phyloP scores from a whole-genome alignment of 2,329 filamentous ascomycete genomes.

The Macroventuria anomochaeta region DNA sequence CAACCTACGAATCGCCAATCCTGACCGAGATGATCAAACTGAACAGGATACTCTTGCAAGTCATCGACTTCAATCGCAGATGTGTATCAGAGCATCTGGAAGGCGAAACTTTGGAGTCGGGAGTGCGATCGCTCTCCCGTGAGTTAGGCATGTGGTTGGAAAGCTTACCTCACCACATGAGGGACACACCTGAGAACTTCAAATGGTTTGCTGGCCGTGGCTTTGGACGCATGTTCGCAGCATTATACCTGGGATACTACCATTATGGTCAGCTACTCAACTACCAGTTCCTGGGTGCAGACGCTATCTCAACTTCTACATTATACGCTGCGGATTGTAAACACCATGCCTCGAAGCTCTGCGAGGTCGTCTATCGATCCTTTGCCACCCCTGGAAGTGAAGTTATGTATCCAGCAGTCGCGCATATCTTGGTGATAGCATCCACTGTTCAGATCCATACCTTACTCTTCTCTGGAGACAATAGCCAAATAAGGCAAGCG shows the following conservation, averaged over 20 bases:
- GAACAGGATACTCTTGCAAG: conserved; percentile 28
- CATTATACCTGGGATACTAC: conserved; percentile 34
- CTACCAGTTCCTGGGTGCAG: conserved; percentile 33
- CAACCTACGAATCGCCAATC: conserved; percentile 24
- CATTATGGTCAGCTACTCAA: conserved; percentile 33
- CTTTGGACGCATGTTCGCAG: conserved; percentile 32
- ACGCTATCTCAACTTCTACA: conserved; percentile 20
- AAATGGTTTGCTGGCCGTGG: conserved; percentile 29
- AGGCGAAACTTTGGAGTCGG: conserved; percentile 21
- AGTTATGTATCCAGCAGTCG: conserved; percentile 32
- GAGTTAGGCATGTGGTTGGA: conserved; percentile 31
- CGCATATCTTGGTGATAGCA: conserved; percentile 33
- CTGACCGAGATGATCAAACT: conserved; percentile 36
- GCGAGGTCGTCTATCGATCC: conserved; percentile 32
- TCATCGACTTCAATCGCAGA: conserved; percentile 32
- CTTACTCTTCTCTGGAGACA: conserved; percentile 30
- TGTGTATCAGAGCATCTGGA: conserved; percentile 34
- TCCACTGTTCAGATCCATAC: conserved; percentile 35
- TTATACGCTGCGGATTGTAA: conserved; percentile 33
- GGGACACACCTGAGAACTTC: conserved; percentile 32
- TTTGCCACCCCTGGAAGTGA: conserved; percentile 28
- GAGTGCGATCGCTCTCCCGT: conserved; percentile 26
- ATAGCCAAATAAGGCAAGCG: conserved; percentile 28
- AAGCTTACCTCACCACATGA: conserved; percentile 31
- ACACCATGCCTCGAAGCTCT: conserved; percentile 30